Percentiles rank a stretch among this genome's conserved stretches.
These are phyloP conservation scores for Arabidopsis arenosa DNA, from an alignment of 345 rosid species.

Conservation along the genomic window DNA sequence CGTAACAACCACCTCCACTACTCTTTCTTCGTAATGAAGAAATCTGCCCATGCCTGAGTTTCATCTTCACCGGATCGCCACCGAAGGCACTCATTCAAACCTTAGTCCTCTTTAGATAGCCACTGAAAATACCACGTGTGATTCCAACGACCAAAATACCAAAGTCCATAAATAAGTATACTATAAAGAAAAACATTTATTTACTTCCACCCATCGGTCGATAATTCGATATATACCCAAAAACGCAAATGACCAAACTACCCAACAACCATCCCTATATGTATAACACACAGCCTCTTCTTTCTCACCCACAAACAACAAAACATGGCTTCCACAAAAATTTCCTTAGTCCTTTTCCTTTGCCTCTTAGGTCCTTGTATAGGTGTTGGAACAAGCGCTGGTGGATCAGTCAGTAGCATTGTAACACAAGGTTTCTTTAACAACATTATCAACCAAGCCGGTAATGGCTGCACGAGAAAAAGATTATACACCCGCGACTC, in stretches of 20 bases:
- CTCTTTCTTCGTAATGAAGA: no score
- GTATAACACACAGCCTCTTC: background rate
- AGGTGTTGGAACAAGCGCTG: background rate
- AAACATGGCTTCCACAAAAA: conserved; percentile 1
- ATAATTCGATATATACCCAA: no score
- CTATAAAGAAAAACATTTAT: no score
- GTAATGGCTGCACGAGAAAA: conserved; percentile 44
- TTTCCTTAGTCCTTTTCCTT: background rate
- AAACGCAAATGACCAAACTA: conserved; percentile 17
- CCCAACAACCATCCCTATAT: background rate
- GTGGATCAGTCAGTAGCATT: conserved; percentile 38
- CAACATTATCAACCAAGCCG: conserved; percentile 44
- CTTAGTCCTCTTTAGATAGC: no score
- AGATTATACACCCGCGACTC: conserved; percentile 45
- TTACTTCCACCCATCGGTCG: background rate
- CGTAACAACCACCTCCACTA: no score
- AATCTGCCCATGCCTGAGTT: no score
- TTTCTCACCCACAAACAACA: background rate
- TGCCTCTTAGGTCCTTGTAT: conserved; percentile 40
- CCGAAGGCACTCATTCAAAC: no score
- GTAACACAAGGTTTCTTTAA: conserved; percentile 51
- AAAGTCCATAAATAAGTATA: no score
- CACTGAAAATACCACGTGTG: no score
- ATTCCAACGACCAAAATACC: no score
- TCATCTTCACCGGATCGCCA: no score